These are phyloP conservation scores for Fusarium mangiferae DNA, from an alignment of 2,329 filamentous ascomycete genomes.

Conservation along the genomic window DNA sequence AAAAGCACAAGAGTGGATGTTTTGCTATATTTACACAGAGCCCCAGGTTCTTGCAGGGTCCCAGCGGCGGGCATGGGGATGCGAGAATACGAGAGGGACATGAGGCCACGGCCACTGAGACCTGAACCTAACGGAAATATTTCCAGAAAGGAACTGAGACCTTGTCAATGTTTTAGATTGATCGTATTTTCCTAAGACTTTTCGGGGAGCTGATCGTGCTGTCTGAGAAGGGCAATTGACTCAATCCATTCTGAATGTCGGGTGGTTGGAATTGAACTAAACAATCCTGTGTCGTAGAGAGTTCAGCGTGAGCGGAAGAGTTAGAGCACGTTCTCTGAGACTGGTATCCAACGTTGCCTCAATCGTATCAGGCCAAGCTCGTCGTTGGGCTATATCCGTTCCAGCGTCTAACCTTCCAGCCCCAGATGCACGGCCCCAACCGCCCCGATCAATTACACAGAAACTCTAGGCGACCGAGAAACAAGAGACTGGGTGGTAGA, in stretches of 20 bases:
- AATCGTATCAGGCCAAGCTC: constrained; percentile 8
- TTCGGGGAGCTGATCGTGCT: background rate
- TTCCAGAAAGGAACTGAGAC: constrained; percentile 1
- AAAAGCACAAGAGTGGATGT: constrained; percentile 12
- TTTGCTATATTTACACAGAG: constrained; percentile 32
- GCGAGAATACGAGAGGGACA: constrained; percentile 30
- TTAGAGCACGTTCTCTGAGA: background rate
- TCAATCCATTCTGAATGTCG: fast-evolving
- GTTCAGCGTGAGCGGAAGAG: background rate
- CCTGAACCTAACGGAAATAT: background rate
- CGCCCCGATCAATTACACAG: constrained; percentile 26
- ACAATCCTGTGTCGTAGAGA: background rate
- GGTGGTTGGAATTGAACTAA: background rate
- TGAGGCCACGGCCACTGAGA: constrained; percentile 3
- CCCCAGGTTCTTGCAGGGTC: constrained; percentile 20
- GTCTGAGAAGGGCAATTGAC: background rate
- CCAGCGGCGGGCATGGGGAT: constrained; percentile 4
- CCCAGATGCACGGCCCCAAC: constrained; percentile 23
- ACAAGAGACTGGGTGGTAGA: constrained; percentile 23
- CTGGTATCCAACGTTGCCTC: constrained; percentile 5
- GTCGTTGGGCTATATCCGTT: constrained; percentile 1
- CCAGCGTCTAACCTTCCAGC: constrained; percentile 20
- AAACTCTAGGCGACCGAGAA: constrained; percentile 25
- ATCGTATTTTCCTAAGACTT: background rate
- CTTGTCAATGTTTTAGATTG: constrained; percentile 5